Evolutionary conservation across 2,329 filamentous ascomycete genomes (phyloP).

Genomic region (Amauroascus niger): DNA sequence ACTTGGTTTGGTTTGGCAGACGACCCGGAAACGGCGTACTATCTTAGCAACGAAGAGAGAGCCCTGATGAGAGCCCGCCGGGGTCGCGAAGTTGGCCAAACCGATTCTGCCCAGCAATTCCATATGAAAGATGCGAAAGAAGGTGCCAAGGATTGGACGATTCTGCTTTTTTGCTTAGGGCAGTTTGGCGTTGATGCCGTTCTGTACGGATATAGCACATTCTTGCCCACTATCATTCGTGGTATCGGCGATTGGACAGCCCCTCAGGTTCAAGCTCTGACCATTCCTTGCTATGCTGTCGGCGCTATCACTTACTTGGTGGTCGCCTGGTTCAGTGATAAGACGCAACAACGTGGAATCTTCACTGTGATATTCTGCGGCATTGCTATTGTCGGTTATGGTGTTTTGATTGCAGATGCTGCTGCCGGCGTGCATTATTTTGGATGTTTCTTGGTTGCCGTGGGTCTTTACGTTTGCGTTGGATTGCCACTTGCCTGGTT

Average conservation of each 20-base stretch:
- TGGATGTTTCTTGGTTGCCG: slow-evolving; percentile 65
- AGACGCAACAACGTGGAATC: slow-evolving; percentile 54
- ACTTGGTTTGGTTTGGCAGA: slow-evolving; percentile 55
- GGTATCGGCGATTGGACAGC: slow-evolving; percentile 54
- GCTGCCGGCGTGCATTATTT: slow-evolving; percentile 60
- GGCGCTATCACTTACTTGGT: slow-evolving; percentile 61
- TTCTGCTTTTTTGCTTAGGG: slow-evolving; percentile 58
- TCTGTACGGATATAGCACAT: slow-evolving; percentile 69
- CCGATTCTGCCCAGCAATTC: slow-evolving; percentile 44
- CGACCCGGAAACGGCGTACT: slow-evolving; percentile 54
- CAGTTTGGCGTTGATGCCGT: slow-evolving; percentile 68
- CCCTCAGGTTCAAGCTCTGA: slow-evolving; percentile 62
- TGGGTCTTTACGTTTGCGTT: slow-evolving; percentile 57
- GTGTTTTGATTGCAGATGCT: slow-evolving; percentile 53
- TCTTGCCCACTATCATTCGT: slow-evolving; percentile 68
- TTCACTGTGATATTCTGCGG: slow-evolving; percentile 54
- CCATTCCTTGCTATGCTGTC: slow-evolving; percentile 66
- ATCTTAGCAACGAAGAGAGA: slow-evolving; percentile 51
- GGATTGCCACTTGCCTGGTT: slow-evolving; percentile 49
- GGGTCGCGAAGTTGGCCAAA: slow-evolving; percentile 43
- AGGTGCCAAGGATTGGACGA: slow-evolving; percentile 65
- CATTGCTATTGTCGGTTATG: slow-evolving; percentile 60
- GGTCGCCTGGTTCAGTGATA: slow-evolving; percentile 58
- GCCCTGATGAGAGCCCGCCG: slow-evolving; percentile 46
- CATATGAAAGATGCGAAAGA: slow-evolving; percentile 55